Base-by-base conservation (phyloP, 345 rosid species). In the Syzygium jambos region DNA sequence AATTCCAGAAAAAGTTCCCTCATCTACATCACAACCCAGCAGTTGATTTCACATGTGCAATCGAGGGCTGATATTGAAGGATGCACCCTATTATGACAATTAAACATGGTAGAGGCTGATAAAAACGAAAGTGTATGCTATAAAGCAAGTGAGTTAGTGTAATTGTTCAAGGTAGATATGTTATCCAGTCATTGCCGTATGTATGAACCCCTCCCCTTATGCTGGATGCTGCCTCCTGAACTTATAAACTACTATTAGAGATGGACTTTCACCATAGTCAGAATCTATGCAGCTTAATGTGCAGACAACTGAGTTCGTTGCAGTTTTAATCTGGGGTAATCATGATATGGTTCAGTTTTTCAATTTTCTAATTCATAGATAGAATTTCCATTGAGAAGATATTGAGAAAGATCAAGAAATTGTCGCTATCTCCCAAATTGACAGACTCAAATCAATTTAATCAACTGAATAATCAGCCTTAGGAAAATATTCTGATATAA, bases 1-100 rank as follows among this genome's bases (percentile, higher is more conserved):
- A 95, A 89, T 54, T 92, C 68, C 95, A 89, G 85, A 90, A 88
- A 86, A 92, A 93, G 86, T 90, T 92, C 85, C 90, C 92, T 49
- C 88, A 86, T 56, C 88, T 87, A 86, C 89, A 87, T 90, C 87
- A 85, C 54, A 85, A 85, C 88, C 92, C 52, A 84, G 86, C 80
- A 65, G 90, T 78, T 51, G 63, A 41, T 84, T 53, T 17, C 85
- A 59, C 85, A 9, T 11, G 25, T 87, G 73, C 89, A 85, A 78
- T 55, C 27, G 49, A 85, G 61, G 43, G 65, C 43, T 38, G 61
- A 30, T 11, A 85, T 85, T 25, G 57, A 85, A 85, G 86, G 80
- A 38, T 2, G 80, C 80, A 19, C 65, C 63, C 43, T 29, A 46
- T 6, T 85, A 27, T 13, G n/a, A 5, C 17, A 85, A 30, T 85